A percentile compares a stretch with the other conserved stretches of the same genome.
These are phyloP conservation scores for Fraxinus dipetala DNA, from an alignment of 305 asterid genomes.

Conservation along the genomic window DNA sequence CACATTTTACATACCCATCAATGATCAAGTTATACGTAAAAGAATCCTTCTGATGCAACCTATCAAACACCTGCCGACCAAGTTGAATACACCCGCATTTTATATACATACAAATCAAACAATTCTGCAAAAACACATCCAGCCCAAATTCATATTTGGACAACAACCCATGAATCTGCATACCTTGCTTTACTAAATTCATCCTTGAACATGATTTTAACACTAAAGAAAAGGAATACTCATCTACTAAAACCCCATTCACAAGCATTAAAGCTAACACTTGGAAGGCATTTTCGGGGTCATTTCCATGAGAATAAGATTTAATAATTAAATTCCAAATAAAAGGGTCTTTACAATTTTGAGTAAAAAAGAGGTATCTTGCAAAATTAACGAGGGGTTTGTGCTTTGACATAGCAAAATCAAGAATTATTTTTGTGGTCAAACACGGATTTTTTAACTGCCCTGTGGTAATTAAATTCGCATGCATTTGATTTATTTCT, in stretches of 20 bases:
- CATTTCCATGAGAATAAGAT: slow-evolving; percentile 53
- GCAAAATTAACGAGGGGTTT: slow-evolving; percentile 48
- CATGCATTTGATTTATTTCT: slow-evolving; percentile 59
- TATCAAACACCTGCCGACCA: slow-evolving; percentile 59
- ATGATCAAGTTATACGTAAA: slow-evolving; percentile 73
- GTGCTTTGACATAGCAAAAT: slow-evolving; percentile 42
- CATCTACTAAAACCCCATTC: slow-evolving; percentile 54
- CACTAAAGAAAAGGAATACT: slow-evolving; percentile 61
- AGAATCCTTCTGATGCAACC: slow-evolving; percentile 50
- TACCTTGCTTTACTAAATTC: slow-evolving; percentile 38
- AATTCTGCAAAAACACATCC: slow-evolving; percentile 59
- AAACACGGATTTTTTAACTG: slow-evolving; percentile 41
- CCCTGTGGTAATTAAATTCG: slow-evolving; percentile 65
- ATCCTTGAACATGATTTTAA: slow-evolving; percentile 64
- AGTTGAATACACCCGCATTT: slow-evolving; percentile 48
- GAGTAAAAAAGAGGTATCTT: slow-evolving; percentile 45
- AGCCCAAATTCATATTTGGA: slow-evolving; percentile 48
- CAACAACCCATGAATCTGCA: slow-evolving; percentile 78
- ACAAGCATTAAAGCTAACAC: slow-evolving; percentile 67
- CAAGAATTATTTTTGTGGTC: slow-evolving; percentile 53
- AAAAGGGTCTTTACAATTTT: slow-evolving; percentile 44
- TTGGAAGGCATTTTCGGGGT: slow-evolving; percentile 52
- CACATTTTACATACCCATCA: slow-evolving; percentile 74
- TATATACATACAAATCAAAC: slow-evolving; percentile 54
- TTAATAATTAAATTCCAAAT: slow-evolving; percentile 68